Percentiles rank a stretch among this genome's conserved stretches.
Evolutionary conservation across 441 rosid species (phyloP).

Genomic region (Oxalis stricta): DNA sequence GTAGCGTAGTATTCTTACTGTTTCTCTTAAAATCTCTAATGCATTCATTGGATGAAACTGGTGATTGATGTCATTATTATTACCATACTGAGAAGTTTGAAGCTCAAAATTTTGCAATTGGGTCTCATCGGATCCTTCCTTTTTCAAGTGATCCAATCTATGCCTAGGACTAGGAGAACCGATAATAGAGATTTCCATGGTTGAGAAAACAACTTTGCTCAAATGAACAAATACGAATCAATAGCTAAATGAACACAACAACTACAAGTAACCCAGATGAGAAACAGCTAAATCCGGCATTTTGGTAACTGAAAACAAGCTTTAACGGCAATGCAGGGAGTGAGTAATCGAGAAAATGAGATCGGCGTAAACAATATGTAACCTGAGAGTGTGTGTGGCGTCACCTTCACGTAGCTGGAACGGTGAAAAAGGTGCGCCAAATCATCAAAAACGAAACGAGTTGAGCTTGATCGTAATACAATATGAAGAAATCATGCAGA

Average conservation of each 20-base stretch:
- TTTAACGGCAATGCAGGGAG: not conserved
- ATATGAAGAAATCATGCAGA: not conserved
- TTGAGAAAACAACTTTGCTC: no score
- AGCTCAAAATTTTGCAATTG: slow-evolving; percentile 21
- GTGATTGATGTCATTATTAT: slow-evolving; percentile 7
- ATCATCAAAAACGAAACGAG: no score
- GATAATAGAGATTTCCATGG: slow-evolving; percentile 21
- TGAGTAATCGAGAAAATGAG: not conserved
- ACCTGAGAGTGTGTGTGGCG: no score
- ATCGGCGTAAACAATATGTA: not conserved
- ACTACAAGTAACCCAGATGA: no score
- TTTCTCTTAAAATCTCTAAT: slow-evolving; percentile 74
- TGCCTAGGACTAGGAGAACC: slow-evolving; percentile 21
- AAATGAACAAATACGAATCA: slow-evolving; percentile 10
- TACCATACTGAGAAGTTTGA: slow-evolving; percentile 16
- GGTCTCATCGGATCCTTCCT: slow-evolving; percentile 24
- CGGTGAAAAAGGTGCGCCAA: no score
- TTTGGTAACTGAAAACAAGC: not conserved
- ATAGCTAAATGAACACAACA: not conserved
- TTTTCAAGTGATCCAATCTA: slow-evolving; percentile 16
- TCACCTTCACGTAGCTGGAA: not conserved
- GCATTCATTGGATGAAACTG: slow-evolving; percentile 61
- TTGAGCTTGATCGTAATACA: no score
- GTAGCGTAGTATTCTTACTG: slow-evolving; percentile 65
- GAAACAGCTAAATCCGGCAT: not conserved